Evolutionary conservation across 1,284 basidiomycete genomes (phyloP).

Genomic region (Testicularia cyperi): DNA sequence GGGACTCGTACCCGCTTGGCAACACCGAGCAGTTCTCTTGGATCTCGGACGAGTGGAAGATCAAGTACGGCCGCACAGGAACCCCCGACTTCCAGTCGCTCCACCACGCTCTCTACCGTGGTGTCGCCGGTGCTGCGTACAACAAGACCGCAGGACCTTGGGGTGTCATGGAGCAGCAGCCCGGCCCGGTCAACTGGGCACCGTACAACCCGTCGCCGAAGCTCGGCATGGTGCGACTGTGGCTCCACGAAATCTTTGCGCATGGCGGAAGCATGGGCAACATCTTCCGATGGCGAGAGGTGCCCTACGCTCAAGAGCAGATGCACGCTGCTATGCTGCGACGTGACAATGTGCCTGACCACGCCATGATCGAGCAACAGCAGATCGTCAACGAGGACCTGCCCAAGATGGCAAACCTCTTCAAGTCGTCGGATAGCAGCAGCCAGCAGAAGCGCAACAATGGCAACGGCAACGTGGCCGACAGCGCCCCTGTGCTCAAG

Average conservation of each 20-base stretch:
- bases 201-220: slow-evolving; percentile 23
- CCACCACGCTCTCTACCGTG: slow-evolving; percentile 32
- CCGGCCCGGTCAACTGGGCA: slow-evolving; percentile 39
- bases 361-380: slow-evolving; percentile 38
- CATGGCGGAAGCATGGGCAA: slow-evolving; percentile 34
- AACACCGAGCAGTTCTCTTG: slow-evolving; percentile 32
- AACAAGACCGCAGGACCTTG: slow-evolving; percentile 30
- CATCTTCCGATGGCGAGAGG: slow-evolving; percentile 43
- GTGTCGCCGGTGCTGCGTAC: slow-evolving; percentile 29
- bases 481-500: slow-evolving; percentile 9
- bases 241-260: slow-evolving; percentile 42
- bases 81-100: slow-evolving; percentile 35
- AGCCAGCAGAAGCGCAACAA: slow-evolving; percentile 3
- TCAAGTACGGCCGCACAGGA: slow-evolving; percentile 29
- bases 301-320: slow-evolving; percentile 42
- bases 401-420: slow-evolving; percentile 12
- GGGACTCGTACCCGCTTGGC: slow-evolving; percentile 39
- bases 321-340: slow-evolving; percentile 45
- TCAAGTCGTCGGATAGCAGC: background rate
- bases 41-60: slow-evolving; percentile 27
- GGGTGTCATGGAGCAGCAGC: slow-evolving; percentile 42
- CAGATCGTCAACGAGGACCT: slow-evolving; percentile 29
- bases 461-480: background rate
- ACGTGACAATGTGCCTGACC: slow-evolving; percentile 34
- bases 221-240: slow-evolving; percentile 33